A percentile compares a stretch with the other conserved stretches of the same genome.
Conservation (phyloP, 2,329 filamentous ascomycete genomes). For the Ophidiomyces ophidiicola region DNA sequence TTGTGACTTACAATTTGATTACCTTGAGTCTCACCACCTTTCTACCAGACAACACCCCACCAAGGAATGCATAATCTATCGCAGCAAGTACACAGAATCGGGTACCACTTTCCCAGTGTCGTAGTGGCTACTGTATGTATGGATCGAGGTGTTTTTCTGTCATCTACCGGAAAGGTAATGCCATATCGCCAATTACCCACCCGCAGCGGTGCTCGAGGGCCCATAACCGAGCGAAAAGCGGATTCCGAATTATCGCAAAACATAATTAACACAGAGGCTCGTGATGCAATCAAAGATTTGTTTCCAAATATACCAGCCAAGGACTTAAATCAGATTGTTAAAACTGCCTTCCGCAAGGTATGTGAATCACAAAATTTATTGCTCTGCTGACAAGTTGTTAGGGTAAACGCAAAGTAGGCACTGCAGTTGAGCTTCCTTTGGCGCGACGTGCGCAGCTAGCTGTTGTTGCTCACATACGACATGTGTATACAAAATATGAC, state of each 20-base stretch:
- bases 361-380: slow-evolving; percentile 14
- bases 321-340: slow-evolving; percentile 46
- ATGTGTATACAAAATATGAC: slow-evolving; percentile 52
- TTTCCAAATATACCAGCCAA: slow-evolving; percentile 51
- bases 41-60: slow-evolving; percentile 38
- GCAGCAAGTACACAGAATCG: slow-evolving; percentile 49
- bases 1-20: background rate
- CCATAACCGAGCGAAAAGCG: slow-evolving; percentile 14
- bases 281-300: slow-evolving; percentile 47
- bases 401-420: slow-evolving; percentile 47
- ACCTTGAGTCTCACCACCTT: slow-evolving; percentile 12
- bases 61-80: slow-evolving; percentile 42
- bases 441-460: slow-evolving; percentile 49
- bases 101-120: slow-evolving; percentile 51
- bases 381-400: slow-evolving; percentile 22
- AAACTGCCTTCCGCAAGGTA: slow-evolving; percentile 49
- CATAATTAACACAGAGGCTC: slow-evolving; percentile 45
- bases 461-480: slow-evolving; percentile 50
- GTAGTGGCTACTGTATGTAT: slow-evolving; percentile 47
- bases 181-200: slow-evolving; percentile 24
- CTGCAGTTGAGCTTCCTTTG: slow-evolving; percentile 42
- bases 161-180: slow-evolving; percentile 37
- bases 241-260: slow-evolving; percentile 30
- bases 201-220: slow-evolving; percentile 16
- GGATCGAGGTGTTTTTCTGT: slow-evolving; percentile 36